Percentiles rank a stretch among this genome's conserved stretches.
Conservation (phyloP, 106 monocot species). For the Acorus calamus region DNA sequence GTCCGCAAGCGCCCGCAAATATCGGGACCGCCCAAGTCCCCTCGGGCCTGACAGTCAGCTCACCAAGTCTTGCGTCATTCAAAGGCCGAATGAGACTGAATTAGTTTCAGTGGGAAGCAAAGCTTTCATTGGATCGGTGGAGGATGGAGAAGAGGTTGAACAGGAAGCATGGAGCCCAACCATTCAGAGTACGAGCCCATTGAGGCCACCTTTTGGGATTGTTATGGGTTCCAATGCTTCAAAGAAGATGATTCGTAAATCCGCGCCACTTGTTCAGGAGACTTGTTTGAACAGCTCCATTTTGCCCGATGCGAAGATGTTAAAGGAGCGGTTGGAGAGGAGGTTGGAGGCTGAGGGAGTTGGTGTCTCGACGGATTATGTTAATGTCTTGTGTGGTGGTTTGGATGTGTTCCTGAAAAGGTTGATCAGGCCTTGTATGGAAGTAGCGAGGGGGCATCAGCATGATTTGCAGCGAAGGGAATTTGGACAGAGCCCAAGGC, state of each 20-base stretch:
- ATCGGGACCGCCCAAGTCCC: slow-evolving; percentile 39
- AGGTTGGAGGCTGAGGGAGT: slow-evolving; percentile 41
- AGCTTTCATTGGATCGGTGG: slow-evolving; percentile 62
- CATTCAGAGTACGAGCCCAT: slow-evolving; percentile 82
- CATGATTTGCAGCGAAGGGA: slow-evolving; percentile 20
- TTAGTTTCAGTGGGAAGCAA: slow-evolving; percentile 71
- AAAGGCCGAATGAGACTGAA: slow-evolving; percentile 30
- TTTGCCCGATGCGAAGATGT: slow-evolving; percentile 37
- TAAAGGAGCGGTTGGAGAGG: slow-evolving; percentile 32
- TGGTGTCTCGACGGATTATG: slow-evolving; percentile 33
- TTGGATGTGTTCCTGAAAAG: slow-evolving; percentile 57
- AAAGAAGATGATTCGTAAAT: slow-evolving; percentile 9
- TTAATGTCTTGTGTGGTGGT: slow-evolving; percentile 44
- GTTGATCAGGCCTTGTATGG: slow-evolving; percentile 63
- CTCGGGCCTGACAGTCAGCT: slow-evolving; percentile 47
- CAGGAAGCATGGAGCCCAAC: slow-evolving; percentile 63
- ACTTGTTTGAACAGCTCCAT: slow-evolving; percentile 24
- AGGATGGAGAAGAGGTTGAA: slow-evolving; percentile 97
- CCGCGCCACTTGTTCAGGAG: slow-evolving; percentile 9
- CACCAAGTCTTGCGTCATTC: slow-evolving; percentile 52
- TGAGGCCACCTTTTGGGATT: slow-evolving; percentile 74
- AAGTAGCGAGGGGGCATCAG: slow-evolving; percentile 40
- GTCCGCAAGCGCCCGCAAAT: slow-evolving; percentile 33
- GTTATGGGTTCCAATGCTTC: slow-evolving; percentile 8
- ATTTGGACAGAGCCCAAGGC: slow-evolving; percentile 16